Conservation (phyloP, 139 green algal species). For the Auxenochlorella pyrenoidosa region DNA sequence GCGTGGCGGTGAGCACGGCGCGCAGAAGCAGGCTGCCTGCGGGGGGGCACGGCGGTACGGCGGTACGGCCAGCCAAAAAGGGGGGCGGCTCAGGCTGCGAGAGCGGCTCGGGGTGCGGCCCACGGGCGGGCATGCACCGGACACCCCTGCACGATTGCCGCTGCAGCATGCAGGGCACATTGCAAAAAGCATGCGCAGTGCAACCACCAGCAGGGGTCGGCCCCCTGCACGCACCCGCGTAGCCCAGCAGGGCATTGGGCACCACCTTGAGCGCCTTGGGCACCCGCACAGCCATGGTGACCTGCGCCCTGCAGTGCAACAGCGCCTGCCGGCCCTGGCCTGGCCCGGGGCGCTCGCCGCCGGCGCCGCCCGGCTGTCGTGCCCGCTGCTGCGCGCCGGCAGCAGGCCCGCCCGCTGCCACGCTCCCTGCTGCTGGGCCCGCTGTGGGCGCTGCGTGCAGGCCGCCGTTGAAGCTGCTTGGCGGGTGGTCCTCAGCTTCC, state of each 20-base stretch:
- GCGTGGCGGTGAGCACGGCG: constrained; percentile 22
- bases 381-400: not conserved
- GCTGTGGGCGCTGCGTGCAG: constrained; percentile 34
- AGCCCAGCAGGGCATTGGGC: constrained; percentile 46
- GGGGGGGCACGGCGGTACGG: not conserved
- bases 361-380: not conserved
- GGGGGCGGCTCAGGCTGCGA: too few species aligned
- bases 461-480: not conserved
- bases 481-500: not conserved
- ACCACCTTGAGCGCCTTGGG: constrained; percentile 35
- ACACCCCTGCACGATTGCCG: too few species aligned
- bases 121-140: too few species aligned
- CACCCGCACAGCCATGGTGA: constrained; percentile 43
- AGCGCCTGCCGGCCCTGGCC: not conserved
- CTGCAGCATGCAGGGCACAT: not conserved
- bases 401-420: constrained; percentile 16
- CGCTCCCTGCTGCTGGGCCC: constrained; percentile 10
- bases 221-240: constrained; percentile 26
- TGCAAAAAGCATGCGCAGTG: not conserved
- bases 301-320: constrained; percentile 37
- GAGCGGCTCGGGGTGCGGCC: too few species aligned
- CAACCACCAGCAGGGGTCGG: not conserved
- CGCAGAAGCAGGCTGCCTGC: constrained; percentile 37
- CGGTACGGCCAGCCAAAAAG: not conserved
- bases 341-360: not conserved